Conservation (phyloP, 2,329 filamentous ascomycete species). For the Harringtonia lauricola region DNA sequence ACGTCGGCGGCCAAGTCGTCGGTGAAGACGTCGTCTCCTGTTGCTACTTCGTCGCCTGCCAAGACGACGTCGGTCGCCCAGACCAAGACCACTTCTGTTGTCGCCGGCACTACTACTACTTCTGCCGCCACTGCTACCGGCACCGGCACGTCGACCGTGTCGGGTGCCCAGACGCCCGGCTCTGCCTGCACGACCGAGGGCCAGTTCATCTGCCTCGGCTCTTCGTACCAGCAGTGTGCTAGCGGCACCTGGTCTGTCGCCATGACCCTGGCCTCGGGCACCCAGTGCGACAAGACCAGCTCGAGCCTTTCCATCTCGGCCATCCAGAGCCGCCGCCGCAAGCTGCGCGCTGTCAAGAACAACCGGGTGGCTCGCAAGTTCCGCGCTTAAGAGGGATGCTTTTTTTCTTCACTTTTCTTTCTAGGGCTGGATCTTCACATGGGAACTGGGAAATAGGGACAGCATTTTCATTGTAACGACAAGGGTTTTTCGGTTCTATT, state of each 20-base stretch:
- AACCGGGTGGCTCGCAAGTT: conserved; percentile 13
- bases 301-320: too few species aligned
- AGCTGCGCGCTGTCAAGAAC: too few species aligned
- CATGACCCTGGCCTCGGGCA: conserved; percentile 32
- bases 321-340: conserved; percentile 14
- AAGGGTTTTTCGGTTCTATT: not conserved
- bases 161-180: conserved; percentile 23
- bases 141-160: conserved; percentile 6
- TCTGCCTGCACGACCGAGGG: conserved; percentile 35
- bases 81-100: not conserved
- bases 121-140: conserved; percentile 13
- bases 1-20: conserved; percentile 3
- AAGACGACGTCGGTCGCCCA: not conserved
- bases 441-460: too few species aligned
- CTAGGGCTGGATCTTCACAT: too few species aligned
- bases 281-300: conserved; percentile 27
- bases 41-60: too few species aligned
- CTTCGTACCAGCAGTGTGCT: conserved; percentile 41
- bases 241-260: conserved; percentile 32
- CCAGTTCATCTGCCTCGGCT: conserved; percentile 36
- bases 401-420: not conserved
- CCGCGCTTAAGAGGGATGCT: conserved; percentile 11
- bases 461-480: not conserved
- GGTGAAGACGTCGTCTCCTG: too few species aligned
- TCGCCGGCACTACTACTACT: conserved; percentile 5